These are phyloP conservation scores for Annulohypoxylon truncatum DNA, from an alignment of 2,329 filamentous ascomycete genomes.

Conservation along the genomic window DNA sequence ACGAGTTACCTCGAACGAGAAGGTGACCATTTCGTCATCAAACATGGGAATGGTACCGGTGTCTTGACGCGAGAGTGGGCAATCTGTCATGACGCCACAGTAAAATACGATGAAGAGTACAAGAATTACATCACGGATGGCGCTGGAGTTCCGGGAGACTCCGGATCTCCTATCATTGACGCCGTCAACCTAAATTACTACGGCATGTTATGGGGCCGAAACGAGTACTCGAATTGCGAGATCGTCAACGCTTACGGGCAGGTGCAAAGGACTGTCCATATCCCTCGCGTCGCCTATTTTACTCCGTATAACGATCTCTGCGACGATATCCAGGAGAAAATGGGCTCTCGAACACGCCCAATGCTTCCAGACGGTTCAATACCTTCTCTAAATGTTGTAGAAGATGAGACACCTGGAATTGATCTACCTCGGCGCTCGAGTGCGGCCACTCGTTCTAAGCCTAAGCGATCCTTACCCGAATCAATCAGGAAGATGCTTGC, in stretches of 20 bases:
- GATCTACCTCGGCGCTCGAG: neutral
- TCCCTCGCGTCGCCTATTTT: neutral
- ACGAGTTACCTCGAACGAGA: too few species aligned
- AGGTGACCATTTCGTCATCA: neutral
- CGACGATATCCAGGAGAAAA: neutral
- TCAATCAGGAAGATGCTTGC: neutral
- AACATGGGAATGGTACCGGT: neutral
- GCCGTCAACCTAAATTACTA: neutral
- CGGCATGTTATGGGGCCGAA: neutral
- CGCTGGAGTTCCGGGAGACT: neutral
- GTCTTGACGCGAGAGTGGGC: neutral
- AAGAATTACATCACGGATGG: neutral
- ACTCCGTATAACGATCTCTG: neutral
- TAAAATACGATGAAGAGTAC: too few species aligned
- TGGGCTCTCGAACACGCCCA: neutral
- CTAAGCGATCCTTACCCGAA: neutral
- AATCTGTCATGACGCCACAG: neutral
- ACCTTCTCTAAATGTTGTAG: too few species aligned
- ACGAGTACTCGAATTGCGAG: neutral
- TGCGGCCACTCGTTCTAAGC: neutral
- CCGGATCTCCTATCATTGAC: neutral
- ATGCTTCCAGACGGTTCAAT: too few species aligned
- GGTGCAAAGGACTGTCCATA: neutral
- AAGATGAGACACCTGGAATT: neutral
- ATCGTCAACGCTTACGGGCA: neutral